Percentiles rank a stretch among this genome's conserved stretches.
These are phyloP conservation scores for Saccharomycopsis capsularis DNA, from an alignment of 805 yeast genomes.

Conservation along the genomic window DNA sequence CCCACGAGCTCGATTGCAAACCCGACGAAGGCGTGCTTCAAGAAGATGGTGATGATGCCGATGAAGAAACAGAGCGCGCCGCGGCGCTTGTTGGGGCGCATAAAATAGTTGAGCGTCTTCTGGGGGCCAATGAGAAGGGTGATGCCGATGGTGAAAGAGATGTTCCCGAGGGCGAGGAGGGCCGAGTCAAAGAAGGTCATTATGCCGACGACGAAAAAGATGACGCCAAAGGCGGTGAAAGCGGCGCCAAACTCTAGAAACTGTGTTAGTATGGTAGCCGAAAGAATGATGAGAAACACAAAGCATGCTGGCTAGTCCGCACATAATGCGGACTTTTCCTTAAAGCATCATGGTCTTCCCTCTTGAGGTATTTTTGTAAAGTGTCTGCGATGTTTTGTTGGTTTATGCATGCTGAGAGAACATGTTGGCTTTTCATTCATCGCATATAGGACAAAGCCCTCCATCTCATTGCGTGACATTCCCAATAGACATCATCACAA, in stretches of 20 bases:
- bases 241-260: conserved; percentile 22
- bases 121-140: conserved; percentile 82
- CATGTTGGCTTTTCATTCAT: too few species aligned
- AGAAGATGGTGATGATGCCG: conserved; percentile 64
- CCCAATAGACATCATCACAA: too few species aligned
- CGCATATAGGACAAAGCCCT: too few species aligned
- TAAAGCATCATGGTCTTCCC: too few species aligned
- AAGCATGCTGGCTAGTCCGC: too few species aligned
- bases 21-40: conserved; percentile 76
- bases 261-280: background rate
- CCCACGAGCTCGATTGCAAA: conserved; percentile 82
- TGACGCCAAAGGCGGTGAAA: conserved; percentile 36
- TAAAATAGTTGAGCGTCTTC: conserved; percentile 73
- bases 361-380: too few species aligned
- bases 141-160: conserved; percentile 72
- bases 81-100: conserved; percentile 78
- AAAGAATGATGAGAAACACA: background rate
- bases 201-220: conserved; percentile 76
- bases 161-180: conserved; percentile 82
- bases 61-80: conserved; percentile 73
- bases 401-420: too few species aligned
- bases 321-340: too few species aligned
- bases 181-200: conserved; percentile 84
- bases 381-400: too few species aligned
- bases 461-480: too few species aligned